Percentiles rank a stretch among this genome's conserved stretches.
Conservation (phyloP, 768 basidiomycete genomes). For the Galerina marginata region DNA sequence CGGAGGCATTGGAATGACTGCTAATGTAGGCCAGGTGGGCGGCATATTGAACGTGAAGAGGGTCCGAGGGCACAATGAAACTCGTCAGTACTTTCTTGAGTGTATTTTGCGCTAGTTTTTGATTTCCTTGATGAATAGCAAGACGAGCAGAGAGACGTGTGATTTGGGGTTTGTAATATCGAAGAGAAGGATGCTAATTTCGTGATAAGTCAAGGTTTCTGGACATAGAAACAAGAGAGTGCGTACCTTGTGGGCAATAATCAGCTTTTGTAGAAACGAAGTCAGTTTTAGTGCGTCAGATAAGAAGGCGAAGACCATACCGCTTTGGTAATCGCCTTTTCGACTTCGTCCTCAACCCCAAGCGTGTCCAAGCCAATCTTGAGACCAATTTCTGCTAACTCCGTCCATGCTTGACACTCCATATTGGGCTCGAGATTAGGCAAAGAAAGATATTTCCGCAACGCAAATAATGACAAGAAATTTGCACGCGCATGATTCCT, state of each 20-base stretch:
- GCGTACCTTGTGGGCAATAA: conserved; percentile 63
- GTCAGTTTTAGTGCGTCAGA: conserved; percentile 2
- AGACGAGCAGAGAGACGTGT: conserved; percentile 68
- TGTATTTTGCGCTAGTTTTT: conserved; percentile 64
- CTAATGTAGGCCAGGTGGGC: conserved; percentile 63
- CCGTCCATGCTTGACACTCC: conserved; percentile 76
- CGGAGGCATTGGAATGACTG: conserved; percentile 29
- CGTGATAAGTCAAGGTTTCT: conserved; percentile 6
- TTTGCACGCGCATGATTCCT: conserved; percentile 58
- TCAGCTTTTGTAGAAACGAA: conserved; percentile 37
- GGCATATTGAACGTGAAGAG: conserved; percentile 57
- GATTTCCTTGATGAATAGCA: conserved; percentile 52
- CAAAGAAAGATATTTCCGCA: conserved; percentile 59
- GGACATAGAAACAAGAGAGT: neutral
- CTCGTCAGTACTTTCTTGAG: conserved; percentile 57
- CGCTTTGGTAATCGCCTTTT: conserved; percentile 71
- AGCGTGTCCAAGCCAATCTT: conserved; percentile 53
- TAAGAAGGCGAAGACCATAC: conserved; percentile 46
- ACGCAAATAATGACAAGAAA: conserved; percentile 56
- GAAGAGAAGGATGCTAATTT: conserved; percentile 66
- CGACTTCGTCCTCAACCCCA: conserved; percentile 65
- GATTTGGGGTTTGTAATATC: conserved; percentile 62
- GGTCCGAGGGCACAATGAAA: conserved; percentile 50
- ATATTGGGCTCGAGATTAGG: conserved; percentile 57
- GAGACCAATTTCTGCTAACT: conserved; percentile 72